Evolutionary conservation across 1,284 basidiomycete species (phyloP).

Genomic region (Marasmius fiardii): DNA sequence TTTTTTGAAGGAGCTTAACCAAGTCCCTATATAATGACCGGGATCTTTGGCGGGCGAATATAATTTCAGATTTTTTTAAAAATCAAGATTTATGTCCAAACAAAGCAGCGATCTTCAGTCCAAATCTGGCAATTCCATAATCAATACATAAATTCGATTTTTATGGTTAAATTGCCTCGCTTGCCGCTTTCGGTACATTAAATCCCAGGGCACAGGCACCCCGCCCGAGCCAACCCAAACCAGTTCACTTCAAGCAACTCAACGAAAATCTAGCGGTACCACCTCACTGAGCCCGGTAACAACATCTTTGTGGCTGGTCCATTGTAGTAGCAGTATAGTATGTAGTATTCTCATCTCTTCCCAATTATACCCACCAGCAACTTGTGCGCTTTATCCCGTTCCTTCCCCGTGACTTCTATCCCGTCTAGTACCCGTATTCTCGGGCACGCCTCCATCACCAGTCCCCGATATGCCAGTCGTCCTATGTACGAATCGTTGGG

Average conservation of each 20-base stretch:
- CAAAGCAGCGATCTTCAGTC: constrained; percentile 7
- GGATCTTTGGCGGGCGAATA: not conserved
- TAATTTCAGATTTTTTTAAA: not conserved
- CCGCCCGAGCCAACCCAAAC: constrained; percentile 8
- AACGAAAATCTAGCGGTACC: not conserved
- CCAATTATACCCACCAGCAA: constrained; percentile 59
- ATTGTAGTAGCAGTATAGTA: not conserved
- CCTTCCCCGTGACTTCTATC: constrained; percentile 73
- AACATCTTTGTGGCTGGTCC: no score
- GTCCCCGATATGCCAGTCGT: constrained; percentile 82
- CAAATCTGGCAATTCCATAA: constrained; percentile 9
- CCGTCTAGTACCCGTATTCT: constrained; percentile 77
- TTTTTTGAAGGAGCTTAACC: not conserved
- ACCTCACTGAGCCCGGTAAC: not conserved
- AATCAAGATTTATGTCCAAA: not conserved
- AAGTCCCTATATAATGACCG: constrained; percentile 2
- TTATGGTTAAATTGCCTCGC: constrained; percentile 17
- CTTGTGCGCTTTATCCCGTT: constrained; percentile 75
- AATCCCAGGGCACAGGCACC: constrained; percentile 4
- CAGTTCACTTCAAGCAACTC: not conserved
- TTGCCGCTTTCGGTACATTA: constrained; percentile 10
- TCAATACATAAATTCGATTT: constrained; percentile 1
- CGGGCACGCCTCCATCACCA: constrained; percentile 75
- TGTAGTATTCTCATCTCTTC: constrained; percentile 24
- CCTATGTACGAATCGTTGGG: constrained; percentile 86